phyloP scores from a whole-genome alignment of 306 rosid genomes.

The Acacia acuminata region DNA sequence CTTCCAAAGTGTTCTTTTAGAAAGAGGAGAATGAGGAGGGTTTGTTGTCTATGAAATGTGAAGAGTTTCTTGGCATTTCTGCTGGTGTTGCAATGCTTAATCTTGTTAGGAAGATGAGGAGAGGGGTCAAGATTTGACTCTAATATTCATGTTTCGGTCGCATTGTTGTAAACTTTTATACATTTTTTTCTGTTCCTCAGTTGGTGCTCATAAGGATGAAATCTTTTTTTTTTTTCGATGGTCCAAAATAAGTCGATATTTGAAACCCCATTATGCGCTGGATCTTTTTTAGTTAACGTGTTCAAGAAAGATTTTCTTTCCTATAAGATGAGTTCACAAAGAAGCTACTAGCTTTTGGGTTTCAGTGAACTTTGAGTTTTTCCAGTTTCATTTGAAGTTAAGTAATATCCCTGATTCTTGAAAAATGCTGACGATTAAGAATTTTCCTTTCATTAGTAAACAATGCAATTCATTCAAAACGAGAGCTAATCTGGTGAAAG shows the following conservation, averaged over 20 bases:
- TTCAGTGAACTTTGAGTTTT: not conserved
- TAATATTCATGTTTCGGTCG: not conserved
- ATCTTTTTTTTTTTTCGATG: not conserved
- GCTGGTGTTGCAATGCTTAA: not conserved
- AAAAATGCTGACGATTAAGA: not conserved
- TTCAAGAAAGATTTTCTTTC: not conserved
- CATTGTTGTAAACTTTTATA: not conserved
- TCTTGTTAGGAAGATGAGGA: not conserved
- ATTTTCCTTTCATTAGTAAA: conserved; percentile 47
- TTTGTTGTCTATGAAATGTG: not conserved
- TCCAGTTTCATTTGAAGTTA: not conserved
- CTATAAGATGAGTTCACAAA: not conserved
- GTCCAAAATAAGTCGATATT: not conserved
- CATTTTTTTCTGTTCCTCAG: not conserved
- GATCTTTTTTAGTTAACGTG: not conserved
- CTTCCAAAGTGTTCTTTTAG: no score
- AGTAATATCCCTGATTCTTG: not conserved
- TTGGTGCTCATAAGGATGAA: not conserved
- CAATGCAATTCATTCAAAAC: conserved; percentile 70
- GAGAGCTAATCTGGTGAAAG: conserved; percentile 65
- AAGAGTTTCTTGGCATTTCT: not conserved
- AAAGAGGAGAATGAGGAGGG: not conserved
- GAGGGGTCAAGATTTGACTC: not conserved
- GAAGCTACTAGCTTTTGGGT: not conserved
- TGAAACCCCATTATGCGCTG: not conserved